A percentile compares a stretch with the other conserved stretches of the same genome.
These are phyloP conservation scores for Curvularia spicifera DNA, from an alignment of 2,329 filamentous ascomycete genomes.

Conservation along the genomic window DNA sequence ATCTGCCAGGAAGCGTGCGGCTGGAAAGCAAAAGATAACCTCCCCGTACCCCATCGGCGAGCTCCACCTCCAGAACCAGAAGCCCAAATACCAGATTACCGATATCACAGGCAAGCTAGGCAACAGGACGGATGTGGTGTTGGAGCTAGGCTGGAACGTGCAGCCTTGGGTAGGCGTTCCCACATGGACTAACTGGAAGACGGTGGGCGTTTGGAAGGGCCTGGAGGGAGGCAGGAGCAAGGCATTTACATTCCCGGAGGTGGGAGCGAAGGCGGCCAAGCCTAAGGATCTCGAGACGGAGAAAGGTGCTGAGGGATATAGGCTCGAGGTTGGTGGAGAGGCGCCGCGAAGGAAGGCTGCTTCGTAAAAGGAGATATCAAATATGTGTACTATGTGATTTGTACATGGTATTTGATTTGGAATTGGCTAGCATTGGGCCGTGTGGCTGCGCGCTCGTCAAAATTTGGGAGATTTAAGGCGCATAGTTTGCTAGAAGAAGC, in stretches of 20 bases:
- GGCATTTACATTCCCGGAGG: constrained; percentile 67
- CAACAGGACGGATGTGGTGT: constrained; percentile 72
- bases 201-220: constrained; percentile 68
- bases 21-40: constrained; percentile 12
- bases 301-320: constrained; percentile 57
- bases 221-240: constrained; percentile 70
- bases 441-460: not conserved
- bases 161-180: constrained; percentile 94
- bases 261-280: constrained; percentile 69
- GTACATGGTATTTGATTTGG: not conserved
- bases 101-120: constrained; percentile 83
- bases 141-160: constrained; percentile 92
- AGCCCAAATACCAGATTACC: constrained; percentile 96
- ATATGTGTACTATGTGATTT: not conserved
- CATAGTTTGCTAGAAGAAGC: not conserved
- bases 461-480: not conserved
- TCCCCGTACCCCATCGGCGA: constrained; percentile 64
- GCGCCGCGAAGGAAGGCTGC: constrained; percentile 31
- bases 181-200: constrained; percentile 69
- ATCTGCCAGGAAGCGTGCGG: constrained; percentile 46
- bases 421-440: not conserved
- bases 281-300: constrained; percentile 56
- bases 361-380: not conserved
- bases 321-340: constrained; percentile 50
- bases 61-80: constrained; percentile 80